phyloP scores from a whole-genome alignment of 2,329 filamentous ascomycete genomes.

The Botrytis squamosa region DNA sequence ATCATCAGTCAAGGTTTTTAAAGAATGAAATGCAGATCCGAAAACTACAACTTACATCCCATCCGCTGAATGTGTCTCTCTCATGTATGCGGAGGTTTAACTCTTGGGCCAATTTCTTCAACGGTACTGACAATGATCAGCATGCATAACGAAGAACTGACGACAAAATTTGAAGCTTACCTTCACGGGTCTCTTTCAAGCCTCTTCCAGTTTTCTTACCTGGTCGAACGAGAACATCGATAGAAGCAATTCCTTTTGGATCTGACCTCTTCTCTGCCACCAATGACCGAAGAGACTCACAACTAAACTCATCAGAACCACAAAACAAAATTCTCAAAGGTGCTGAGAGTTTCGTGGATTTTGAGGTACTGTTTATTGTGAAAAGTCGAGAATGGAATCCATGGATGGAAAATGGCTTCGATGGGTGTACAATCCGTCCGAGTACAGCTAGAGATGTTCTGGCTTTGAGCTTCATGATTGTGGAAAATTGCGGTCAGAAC shows the following conservation, averaged over 20 bases:
- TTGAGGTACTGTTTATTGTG: conserved; percentile 24
- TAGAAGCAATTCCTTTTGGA: conserved; percentile 62
- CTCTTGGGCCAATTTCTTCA: conserved; percentile 62
- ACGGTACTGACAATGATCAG: conserved; percentile 60
- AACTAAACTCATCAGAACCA: conserved; percentile 89
- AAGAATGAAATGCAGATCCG: neutral
- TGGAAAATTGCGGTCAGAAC: neutral
- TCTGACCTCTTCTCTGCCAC: conserved; percentile 55
- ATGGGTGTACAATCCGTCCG: neutral
- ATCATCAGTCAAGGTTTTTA: neutral
- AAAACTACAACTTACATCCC: conserved; percentile 57
- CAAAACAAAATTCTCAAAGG: conserved; percentile 88
- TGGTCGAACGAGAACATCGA: conserved; percentile 83
- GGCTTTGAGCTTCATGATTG: conserved; percentile 1
- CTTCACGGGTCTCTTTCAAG: conserved; percentile 51
- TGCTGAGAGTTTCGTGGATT: conserved; percentile 41
- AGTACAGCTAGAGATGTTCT: conserved; percentile 7
- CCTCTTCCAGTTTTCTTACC: conserved; percentile 77
- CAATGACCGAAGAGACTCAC: conserved; percentile 70
- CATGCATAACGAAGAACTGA: conserved; percentile 6
- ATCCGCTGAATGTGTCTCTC: conserved; percentile 78
- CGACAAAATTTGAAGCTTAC: conserved; percentile 23
- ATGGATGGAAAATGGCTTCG: conserved; percentile 11
- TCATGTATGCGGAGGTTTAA: conserved; percentile 69
- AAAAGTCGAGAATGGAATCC: conserved; percentile 17